phyloP scores from a whole-genome alignment of 2,329 filamentous ascomycete species.

The Calonectria honghensis region DNA sequence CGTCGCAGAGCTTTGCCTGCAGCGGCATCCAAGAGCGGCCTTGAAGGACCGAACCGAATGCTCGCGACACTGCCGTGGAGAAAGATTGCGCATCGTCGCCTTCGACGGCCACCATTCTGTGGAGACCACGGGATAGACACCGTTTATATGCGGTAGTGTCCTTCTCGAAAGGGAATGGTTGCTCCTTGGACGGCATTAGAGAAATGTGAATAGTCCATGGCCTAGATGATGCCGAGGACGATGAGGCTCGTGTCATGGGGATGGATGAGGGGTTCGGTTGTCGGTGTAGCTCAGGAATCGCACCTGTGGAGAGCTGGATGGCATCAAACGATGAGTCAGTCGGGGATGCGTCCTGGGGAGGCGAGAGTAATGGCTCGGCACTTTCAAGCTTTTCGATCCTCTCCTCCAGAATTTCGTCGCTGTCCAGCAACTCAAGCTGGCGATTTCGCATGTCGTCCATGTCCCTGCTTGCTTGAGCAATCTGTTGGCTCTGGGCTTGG shows the following conservation, averaged over 20 bases:
- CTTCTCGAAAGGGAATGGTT: conserved; percentile 77
- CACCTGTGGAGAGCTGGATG: conserved; percentile 46
- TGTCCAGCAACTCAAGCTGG: conserved; percentile 70
- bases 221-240: conserved; percentile 51
- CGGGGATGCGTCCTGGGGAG: conserved; percentile 48
- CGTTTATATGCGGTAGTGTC: conserved; percentile 77
- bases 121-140: conserved; percentile 75
- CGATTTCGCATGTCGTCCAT: conserved; percentile 68
- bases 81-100: conserved; percentile 71
- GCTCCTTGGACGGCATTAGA: conserved; percentile 71
- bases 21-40: conserved; percentile 74
- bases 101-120: conserved; percentile 73
- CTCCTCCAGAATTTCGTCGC: conserved; percentile 72
- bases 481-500: conserved; percentile 63
- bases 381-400: conserved; percentile 69
- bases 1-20: conserved; percentile 76
- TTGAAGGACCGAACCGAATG: conserved; percentile 70
- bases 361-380: conserved; percentile 49
- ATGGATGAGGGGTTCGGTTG: conserved; percentile 32
- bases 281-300: conserved; percentile 33
- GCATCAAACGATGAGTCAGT: conserved; percentile 35
- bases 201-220: conserved; percentile 78
- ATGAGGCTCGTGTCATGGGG: conserved; percentile 30
- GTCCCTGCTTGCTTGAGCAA: conserved; percentile 63
- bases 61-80: conserved; percentile 66